These are phyloP conservation scores for Euphorbia corollata DNA, from an alignment of 441 rosid species.

Conservation along the genomic window DNA sequence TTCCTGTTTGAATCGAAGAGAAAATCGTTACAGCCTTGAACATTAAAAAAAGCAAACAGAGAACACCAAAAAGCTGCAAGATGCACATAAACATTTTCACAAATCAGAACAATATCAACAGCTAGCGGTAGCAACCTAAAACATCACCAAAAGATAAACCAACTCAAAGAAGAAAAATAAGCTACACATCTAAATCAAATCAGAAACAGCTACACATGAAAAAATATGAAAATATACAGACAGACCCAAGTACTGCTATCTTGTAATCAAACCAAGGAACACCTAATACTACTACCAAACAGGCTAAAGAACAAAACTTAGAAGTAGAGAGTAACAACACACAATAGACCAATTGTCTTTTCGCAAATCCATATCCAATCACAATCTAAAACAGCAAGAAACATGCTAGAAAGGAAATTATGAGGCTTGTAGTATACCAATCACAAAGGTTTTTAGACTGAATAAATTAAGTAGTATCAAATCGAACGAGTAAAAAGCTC, in stretches of 20 bases:
- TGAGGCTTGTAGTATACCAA: not conserved
- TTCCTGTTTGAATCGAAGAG: not conserved
- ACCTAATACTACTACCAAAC: not conserved
- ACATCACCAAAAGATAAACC: not conserved
- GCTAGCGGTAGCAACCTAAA: not conserved
- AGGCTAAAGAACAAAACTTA: not conserved
- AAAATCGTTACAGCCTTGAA: not conserved
- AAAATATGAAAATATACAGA: too few relatives aligned
- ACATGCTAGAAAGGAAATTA: not conserved
- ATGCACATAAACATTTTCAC: not conserved
- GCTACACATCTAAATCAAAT: too few relatives aligned
- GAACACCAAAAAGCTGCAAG: not conserved
- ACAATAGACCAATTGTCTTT: not conserved
- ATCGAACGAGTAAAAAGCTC: too few relatives aligned
- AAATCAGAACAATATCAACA: not conserved
- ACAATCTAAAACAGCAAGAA: not conserved
- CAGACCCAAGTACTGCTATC: not conserved
- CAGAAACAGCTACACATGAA: too few relatives aligned
- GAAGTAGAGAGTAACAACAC: not conserved
- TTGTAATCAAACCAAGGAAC: conserved; percentile 7
- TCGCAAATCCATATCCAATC: not conserved
- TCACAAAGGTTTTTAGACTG: conserved; percentile 4
- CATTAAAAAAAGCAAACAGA: not conserved
- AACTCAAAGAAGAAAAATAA: not conserved
- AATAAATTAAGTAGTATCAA: not conserved